phyloP scores from a whole-genome alignment of 805 yeast species.

The Schwanniomyces sp. region DNA sequence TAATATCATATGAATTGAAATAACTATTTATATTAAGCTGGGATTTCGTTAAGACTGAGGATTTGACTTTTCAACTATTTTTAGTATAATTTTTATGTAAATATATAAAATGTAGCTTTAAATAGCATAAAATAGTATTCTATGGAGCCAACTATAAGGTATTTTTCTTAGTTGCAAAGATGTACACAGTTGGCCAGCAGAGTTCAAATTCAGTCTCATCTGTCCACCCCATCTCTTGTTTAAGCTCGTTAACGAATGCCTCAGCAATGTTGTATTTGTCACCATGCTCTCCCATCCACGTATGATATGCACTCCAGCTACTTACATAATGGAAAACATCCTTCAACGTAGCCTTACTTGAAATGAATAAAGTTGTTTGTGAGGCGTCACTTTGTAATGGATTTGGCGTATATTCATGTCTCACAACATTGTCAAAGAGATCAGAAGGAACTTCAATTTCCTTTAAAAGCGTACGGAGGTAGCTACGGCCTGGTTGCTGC shows the following conservation, averaged over 20 bases:
- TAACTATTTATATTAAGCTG: too few relatives aligned
- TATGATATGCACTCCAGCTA: constrained; percentile 40
- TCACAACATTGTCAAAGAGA: constrained; percentile 20
- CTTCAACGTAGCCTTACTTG: constrained; percentile 15
- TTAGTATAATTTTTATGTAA: too few relatives aligned
- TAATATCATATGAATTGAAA: too few relatives aligned
- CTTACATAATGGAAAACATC: constrained; percentile 26
- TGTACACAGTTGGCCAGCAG: constrained; percentile 57
- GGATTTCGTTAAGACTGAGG: too few relatives aligned
- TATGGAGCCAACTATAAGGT: neutral
- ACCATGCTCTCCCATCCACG: constrained; percentile 35
- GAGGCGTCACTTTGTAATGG: constrained; percentile 15
- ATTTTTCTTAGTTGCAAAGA: constrained; percentile 38
- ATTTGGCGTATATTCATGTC: constrained; percentile 25
- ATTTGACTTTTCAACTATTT: too few relatives aligned
- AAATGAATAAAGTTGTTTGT: constrained; percentile 22
- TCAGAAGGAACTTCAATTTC: constrained; percentile 35
- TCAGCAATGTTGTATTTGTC: constrained; percentile 48
- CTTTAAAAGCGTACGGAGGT: constrained; percentile 34
- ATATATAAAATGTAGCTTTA: too few relatives aligned
- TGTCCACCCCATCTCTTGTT: constrained; percentile 44
- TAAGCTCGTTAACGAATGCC: constrained; percentile 43
- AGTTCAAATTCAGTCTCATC: constrained; percentile 42
- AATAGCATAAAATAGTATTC: too few relatives aligned
- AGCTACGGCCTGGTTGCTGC: constrained; percentile 49